Conservation (phyloP, 768 basidiomycete genomes). For the Boletus tomentosulus region DNA sequence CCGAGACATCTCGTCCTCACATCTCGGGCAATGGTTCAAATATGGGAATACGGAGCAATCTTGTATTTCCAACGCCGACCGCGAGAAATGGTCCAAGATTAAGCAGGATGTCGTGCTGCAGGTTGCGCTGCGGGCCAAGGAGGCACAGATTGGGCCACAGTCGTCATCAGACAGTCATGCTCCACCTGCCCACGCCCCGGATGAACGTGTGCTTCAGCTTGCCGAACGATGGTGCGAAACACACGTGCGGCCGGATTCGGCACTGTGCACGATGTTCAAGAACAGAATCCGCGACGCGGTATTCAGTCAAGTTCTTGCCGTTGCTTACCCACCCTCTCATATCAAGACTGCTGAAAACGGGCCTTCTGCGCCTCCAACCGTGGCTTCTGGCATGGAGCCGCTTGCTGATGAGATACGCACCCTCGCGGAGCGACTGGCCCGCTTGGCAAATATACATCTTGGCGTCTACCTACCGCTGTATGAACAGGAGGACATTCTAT, state of each 20-base stretch:
- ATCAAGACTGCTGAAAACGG: slow-evolving; percentile 25
- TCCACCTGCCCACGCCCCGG: slow-evolving; percentile 34
- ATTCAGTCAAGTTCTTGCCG: slow-evolving; percentile 53
- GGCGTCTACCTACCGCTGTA: slow-evolving; percentile 76
- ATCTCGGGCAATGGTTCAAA: slow-evolving; percentile 58
- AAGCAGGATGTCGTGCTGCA: slow-evolving; percentile 72
- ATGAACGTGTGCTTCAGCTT: slow-evolving; percentile 50
- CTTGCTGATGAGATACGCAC: slow-evolving; percentile 61
- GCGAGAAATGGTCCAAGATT: slow-evolving; percentile 49
- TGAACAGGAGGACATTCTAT: slow-evolving; percentile 50
- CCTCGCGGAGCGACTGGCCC: slow-evolving; percentile 67
- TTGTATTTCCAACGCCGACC: slow-evolving; percentile 34
- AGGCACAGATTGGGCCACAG: slow-evolving; percentile 31
- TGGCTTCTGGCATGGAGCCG: slow-evolving; percentile 65
- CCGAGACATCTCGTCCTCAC: slow-evolving; percentile 56
- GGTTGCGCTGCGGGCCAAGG: slow-evolving; percentile 64
- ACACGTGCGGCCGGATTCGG: slow-evolving; percentile 58
- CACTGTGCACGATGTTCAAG: slow-evolving; percentile 57
- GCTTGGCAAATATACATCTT: slow-evolving; percentile 70
- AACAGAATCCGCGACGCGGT: slow-evolving; percentile 61
- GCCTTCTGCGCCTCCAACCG: slow-evolving; percentile 5
- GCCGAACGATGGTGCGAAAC: slow-evolving; percentile 70
- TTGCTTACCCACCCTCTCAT: slow-evolving; percentile 43
- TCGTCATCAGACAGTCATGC: slow-evolving; percentile 26
- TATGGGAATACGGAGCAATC: slow-evolving; percentile 25